phyloP scores from a whole-genome alignment of 1,284 basidiomycete genomes.

The Moesziomyces antarcticus region DNA sequence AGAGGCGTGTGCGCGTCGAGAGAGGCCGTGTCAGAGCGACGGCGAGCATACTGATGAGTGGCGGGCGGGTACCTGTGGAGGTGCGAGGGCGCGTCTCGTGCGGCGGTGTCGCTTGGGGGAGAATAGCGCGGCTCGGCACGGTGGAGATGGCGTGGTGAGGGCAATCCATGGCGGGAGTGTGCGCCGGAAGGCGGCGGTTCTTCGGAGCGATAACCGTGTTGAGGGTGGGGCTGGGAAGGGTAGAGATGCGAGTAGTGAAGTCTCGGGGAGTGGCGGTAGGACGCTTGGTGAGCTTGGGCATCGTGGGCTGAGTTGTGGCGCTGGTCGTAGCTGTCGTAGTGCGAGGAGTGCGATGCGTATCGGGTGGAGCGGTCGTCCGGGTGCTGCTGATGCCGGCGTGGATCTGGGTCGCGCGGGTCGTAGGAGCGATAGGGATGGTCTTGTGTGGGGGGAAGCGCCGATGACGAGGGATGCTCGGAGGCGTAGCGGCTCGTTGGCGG shows the following conservation, averaged over 20 bases:
- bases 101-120: constrained; percentile 1
- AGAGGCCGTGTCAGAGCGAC: background rate
- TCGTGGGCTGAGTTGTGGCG: background rate
- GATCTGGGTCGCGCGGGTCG: no score
- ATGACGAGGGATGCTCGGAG: no score
- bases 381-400: no score
- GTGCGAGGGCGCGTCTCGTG: constrained; percentile 1
- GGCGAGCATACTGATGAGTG: constrained; percentile 1
- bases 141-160: constrained; percentile 6
- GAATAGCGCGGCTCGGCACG: constrained; percentile 3
- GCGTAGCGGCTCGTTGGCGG: no score
- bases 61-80: background rate
- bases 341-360: no score
- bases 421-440: no score
- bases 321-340: no score
- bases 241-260: background rate
- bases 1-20: constrained; percentile 1
- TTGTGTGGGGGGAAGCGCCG: no score
- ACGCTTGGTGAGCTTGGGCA: background rate
- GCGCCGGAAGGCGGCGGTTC: background rate
- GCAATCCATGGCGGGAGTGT: constrained; percentile 4
- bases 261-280: background rate
- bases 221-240: constrained; percentile 3
- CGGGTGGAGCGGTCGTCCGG: no score
- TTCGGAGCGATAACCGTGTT: constrained; percentile 8